phyloP scores from a whole-genome alignment of 148 eudicot genomes.

The Fallopia convolvulus region DNA sequence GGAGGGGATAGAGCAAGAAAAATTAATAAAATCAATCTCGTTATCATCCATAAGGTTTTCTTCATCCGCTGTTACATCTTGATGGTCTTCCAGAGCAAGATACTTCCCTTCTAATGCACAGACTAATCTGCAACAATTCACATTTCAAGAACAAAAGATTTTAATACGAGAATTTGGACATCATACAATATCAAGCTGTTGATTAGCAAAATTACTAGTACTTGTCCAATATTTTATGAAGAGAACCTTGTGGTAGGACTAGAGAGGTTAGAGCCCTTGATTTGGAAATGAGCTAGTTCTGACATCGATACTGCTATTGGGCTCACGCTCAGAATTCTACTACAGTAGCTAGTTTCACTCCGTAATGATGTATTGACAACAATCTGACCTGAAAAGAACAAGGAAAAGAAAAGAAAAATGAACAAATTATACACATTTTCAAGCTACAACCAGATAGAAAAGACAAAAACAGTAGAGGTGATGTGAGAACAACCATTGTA shows the following conservation, averaged over 20 bases:
- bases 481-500: conserved; percentile 36
- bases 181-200: neutral
- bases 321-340: conserved; percentile 44
- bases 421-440: neutral
- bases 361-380: conserved; percentile 52
- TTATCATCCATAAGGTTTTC: conserved; percentile 28
- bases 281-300: conserved; percentile 45
- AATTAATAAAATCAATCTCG: conserved; percentile 38
- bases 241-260: conserved; percentile 8
- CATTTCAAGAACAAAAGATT: neutral
- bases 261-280: conserved; percentile 60
- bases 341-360: conserved; percentile 22
- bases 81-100: conserved; percentile 42
- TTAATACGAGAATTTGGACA: neutral
- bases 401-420: neutral
- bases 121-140: conserved; percentile 40
- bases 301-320: conserved; percentile 74
- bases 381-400: conserved; percentile 46
- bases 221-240: neutral
- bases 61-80: conserved; percentile 28
- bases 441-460: neutral
- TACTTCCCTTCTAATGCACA: conserved; percentile 80
- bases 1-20: conserved; percentile 57
- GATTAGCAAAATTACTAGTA: neutral
- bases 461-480: neutral